These are phyloP conservation scores for Candida sakaeoensis DNA, from an alignment of 805 yeast species.

Conservation along the genomic window DNA sequence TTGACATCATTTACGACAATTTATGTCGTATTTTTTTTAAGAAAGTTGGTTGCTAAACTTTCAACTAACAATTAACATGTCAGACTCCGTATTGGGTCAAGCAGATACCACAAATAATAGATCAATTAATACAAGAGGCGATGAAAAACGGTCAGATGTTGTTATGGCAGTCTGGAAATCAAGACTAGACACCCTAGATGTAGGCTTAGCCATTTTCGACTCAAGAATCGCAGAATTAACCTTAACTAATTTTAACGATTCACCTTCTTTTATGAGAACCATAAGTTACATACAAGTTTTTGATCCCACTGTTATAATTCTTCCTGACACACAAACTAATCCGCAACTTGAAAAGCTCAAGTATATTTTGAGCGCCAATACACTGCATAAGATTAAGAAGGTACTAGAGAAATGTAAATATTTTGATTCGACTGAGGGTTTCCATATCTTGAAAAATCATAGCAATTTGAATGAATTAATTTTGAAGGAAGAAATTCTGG, in stretches of 20 bases:
- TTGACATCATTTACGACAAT: not conserved
- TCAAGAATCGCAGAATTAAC: constrained; percentile 3
- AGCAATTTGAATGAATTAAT: not conserved
- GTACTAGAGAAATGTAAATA: constrained; percentile 1
- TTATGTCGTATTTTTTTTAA: not conserved
- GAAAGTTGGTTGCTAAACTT: constrained; percentile 3
- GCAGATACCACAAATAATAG: constrained; percentile 1
- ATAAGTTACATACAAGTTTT: constrained; percentile 8
- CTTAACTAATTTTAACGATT: constrained; percentile 8
- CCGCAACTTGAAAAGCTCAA: constrained; percentile 8
- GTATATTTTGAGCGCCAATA: constrained; percentile 6
- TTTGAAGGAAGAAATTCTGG: constrained; percentile 4
- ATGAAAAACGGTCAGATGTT: constrained; percentile 1
- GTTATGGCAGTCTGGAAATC: constrained; percentile 8
- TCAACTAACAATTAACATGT: not conserved
- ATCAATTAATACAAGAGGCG: not conserved
- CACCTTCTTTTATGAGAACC: constrained; percentile 9
- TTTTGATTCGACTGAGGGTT: constrained; percentile 7
- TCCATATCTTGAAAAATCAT: constrained; percentile 2
- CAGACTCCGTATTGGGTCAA: constrained; percentile 4
- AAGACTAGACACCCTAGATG: constrained; percentile 8
- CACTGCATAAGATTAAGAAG: constrained; percentile 1
- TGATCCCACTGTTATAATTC: constrained; percentile 6
- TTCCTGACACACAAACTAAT: constrained; percentile 6
- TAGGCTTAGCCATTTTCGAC: constrained; percentile 6